phyloP scores from a whole-genome alignment of 352 stramenopile genomes.

The Thalassiosira livingstoniorum region DNA sequence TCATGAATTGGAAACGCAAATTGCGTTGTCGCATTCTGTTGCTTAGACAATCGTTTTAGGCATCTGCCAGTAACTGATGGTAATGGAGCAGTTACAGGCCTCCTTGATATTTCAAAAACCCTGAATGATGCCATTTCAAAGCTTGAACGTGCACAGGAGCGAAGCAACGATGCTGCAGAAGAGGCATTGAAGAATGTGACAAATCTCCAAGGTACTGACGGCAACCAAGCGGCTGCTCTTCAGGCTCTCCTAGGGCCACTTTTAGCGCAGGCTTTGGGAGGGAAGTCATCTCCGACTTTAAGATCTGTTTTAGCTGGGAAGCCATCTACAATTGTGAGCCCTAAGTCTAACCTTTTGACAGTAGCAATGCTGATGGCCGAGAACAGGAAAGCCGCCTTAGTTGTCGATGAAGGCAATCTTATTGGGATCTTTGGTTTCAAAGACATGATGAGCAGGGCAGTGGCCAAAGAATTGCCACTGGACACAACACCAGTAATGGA shows the following conservation, averaged over 20 bases:
- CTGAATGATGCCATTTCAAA: constrained; percentile 96
- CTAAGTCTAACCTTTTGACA: constrained; percentile 92
- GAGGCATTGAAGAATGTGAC: constrained; percentile 68
- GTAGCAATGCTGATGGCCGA: constrained; percentile 93
- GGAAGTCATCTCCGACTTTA: constrained; percentile 69
- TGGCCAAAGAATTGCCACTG: constrained; percentile 92
- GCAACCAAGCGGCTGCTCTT: constrained; percentile 58
- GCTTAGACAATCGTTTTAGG: constrained; percentile 93
- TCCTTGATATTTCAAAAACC: constrained; percentile 96
- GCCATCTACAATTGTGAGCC: constrained; percentile 74
- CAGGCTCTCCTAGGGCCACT: constrained; percentile 70
- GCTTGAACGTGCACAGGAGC: constrained; percentile 87
- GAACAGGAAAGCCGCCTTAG: constrained; percentile 93
- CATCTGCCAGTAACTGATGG: constrained; percentile 86
- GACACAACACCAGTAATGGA: constrained; percentile 92
- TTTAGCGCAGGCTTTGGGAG: constrained; percentile 70
- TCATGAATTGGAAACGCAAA: constrained; percentile 93
- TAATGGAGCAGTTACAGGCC: constrained; percentile 89
- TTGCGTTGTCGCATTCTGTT: constrained; percentile 89
- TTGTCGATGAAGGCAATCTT: constrained; percentile 93
- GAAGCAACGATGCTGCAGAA: constrained; percentile 52
- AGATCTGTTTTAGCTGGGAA: constrained; percentile 75
- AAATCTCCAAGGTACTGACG: constrained; percentile 58
- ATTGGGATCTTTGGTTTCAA: constrained; percentile 97
- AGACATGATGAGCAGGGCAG: constrained; percentile 95